These are phyloP conservation scores for Nitzschia sp. DNA, from an alignment of 108 stramenopile species.

Conservation along the genomic window DNA sequence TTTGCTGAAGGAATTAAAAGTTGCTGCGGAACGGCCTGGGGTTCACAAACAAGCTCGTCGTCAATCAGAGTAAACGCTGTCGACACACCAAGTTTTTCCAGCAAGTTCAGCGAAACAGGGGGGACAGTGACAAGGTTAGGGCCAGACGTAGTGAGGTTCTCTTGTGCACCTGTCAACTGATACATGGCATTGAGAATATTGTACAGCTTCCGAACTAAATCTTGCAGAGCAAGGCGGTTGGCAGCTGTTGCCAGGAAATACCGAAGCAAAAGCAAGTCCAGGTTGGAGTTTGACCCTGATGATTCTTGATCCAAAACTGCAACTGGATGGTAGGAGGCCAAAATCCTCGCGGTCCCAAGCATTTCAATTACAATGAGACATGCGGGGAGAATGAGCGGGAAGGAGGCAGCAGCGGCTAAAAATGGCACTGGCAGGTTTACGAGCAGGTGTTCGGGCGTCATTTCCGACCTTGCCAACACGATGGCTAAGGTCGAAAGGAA, in stretches of 20 bases:
- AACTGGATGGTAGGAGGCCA: conserved; percentile 67
- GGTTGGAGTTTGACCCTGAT: conserved; percentile 4
- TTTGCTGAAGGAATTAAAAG: conserved; percentile 81
- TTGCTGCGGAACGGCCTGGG: conserved; percentile 79
- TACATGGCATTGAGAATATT: not conserved
- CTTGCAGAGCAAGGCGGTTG: conserved; percentile 55
- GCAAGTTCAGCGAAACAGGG: conserved; percentile 63
- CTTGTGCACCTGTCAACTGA: not conserved
- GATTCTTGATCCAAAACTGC: conserved; percentile 26
- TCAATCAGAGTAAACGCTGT: conserved; percentile 79
- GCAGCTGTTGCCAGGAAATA: conserved; percentile 60
- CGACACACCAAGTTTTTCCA: conserved; percentile 80
- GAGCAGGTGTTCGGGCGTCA: conserved; percentile 24
- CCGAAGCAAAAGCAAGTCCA: conserved; percentile 40
- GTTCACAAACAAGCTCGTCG: conserved; percentile 82
- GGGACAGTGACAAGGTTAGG: conserved; percentile 52
- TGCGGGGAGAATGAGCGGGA: conserved; percentile 61
- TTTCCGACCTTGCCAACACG: conserved; percentile 44
- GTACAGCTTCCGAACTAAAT: conserved; percentile 3
- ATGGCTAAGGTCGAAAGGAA: conserved; percentile 44
- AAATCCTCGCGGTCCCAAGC: conserved; percentile 70
- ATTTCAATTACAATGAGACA: conserved; percentile 69
- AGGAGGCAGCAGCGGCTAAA: conserved; percentile 54
- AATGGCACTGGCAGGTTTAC: conserved; percentile 57
- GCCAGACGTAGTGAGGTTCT: conserved; percentile 1